Evolutionary conservation across 495 filamentous ascomycete species (phyloP).

Genomic region (Xylaria sp.): DNA sequence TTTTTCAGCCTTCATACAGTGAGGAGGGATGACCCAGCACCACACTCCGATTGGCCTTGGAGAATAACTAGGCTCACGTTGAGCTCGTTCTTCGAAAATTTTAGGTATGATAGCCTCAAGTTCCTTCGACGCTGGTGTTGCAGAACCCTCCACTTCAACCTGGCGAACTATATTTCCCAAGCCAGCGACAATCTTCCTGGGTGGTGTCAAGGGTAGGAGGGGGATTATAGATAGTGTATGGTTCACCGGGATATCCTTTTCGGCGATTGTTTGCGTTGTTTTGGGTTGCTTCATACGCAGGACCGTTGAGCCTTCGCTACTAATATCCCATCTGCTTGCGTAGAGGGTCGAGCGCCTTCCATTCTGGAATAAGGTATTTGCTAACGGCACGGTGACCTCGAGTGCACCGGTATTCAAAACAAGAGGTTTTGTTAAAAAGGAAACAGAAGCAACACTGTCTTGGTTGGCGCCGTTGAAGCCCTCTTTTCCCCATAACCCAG

Average conservation of each 20-base stretch:
- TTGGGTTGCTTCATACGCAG: constrained; percentile 34
- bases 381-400: constrained; percentile 64
- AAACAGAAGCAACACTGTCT: constrained; percentile 30
- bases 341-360: constrained; percentile 68
- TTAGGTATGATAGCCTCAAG: constrained; percentile 70
- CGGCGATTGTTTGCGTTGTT: constrained; percentile 39
- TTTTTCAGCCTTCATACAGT: constrained; percentile 30
- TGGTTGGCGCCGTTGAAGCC: constrained; percentile 18
- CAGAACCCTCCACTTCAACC: constrained; percentile 57
- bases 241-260: constrained; percentile 12
- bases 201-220: constrained; percentile 68
- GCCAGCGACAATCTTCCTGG: constrained; percentile 67
- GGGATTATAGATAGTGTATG: constrained; percentile 48
- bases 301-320: constrained; percentile 21
- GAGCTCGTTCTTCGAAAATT: constrained; percentile 57
- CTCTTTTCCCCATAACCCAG: constrained; percentile 39
- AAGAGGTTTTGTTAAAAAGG: constrained; percentile 35
- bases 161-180: constrained; percentile 86
- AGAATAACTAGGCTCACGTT: constrained; percentile 31
- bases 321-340: constrained; percentile 60
- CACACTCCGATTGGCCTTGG: constrained; percentile 68
- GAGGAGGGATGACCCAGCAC: constrained; percentile 70
- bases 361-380: constrained; percentile 79
- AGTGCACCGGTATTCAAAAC: constrained; percentile 32
- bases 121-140: constrained; percentile 75